Evolutionary conservation across 2,329 filamentous ascomycete genomes (phyloP), one percentile per base, ranked within the genome.

Genomic region (Aspergillus terreus): DNA sequence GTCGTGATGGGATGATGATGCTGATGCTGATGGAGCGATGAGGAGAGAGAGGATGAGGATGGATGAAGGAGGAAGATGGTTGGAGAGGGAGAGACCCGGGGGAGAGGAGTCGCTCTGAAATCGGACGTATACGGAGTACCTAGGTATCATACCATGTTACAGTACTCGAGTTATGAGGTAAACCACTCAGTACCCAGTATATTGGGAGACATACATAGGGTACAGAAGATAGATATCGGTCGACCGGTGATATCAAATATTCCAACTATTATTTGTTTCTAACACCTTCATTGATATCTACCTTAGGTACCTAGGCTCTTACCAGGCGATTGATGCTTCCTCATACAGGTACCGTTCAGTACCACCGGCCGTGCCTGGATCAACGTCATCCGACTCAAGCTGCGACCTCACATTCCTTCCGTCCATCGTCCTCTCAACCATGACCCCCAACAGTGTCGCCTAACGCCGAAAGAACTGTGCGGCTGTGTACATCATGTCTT

Each of bases 401-500:
- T 30, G 10, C 27, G 7, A 38, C 35, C 35, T 38, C 15, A 15
- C 35, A 38, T 6, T 38, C 14, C 35, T n/a, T 11, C 15, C 35
- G 10, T 4, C 11, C 6, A 38, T 38, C 35, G 11, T 30, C 27
- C 9, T 27, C 25, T 9, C 27, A 9, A 30, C 7, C 27, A 30
- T 30, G 27, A 30, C 7, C 7, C 27, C 12, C 15, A 38, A 38
- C 14, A 38, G 35, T 11, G 23, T 42, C 40, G 4, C 23, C 23
- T 42, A 9, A 42, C 15, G 11, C 15, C 19, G 27, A 9, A 30
- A 30, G 15, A 19, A n/a, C 40, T 17, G 15, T 23, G 15, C 25
- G 14, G 19, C n/a, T 42, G 9, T 19, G 25, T 38, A 45, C 49
- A 61, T 27, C 41, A 69, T 68, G 66, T 52, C 55, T 43, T 53